These are phyloP conservation scores for Gliomastix tumulicola DNA, from an alignment of 2,329 filamentous ascomycete species.

Conservation along the genomic window DNA sequence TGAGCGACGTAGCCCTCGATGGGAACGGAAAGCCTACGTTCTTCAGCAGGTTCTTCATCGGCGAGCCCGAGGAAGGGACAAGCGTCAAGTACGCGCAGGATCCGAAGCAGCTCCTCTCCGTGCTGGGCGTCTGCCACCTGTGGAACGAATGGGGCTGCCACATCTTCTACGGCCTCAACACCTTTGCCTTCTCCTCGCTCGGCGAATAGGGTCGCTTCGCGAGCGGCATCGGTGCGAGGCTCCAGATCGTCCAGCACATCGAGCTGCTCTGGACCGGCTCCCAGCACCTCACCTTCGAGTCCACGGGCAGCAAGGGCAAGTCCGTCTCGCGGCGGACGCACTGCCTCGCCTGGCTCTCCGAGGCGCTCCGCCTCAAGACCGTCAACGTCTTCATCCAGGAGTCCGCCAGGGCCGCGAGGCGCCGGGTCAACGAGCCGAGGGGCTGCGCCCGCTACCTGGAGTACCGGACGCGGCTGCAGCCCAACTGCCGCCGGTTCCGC, in stretches of 20 bases:
- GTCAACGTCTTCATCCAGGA: conserved; percentile 34
- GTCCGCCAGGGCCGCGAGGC: conserved; percentile 14
- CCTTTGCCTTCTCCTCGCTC: conserved; percentile 44
- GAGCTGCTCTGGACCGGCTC: conserved; percentile 35
- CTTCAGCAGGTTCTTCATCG: conserved; percentile 19
- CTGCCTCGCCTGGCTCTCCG: conserved; percentile 23
- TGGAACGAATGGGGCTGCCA: conserved; percentile 32
- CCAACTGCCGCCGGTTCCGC: conserved; percentile 28
- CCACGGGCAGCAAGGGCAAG: conserved; percentile 5
- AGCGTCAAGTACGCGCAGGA: conserved; percentile 22
- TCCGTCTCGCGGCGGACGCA: conserved; percentile 29
- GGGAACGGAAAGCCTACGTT: conserved; percentile 21
- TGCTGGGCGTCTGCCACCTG: conserved; percentile 29
- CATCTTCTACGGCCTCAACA: conserved; percentile 41
- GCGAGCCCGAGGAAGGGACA: no score
- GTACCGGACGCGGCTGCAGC: conserved; percentile 23
- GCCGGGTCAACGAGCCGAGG: conserved; percentile 26
- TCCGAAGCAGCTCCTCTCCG: conserved; percentile 26
- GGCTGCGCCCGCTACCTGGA: conserved; percentile 14
- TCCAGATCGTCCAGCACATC: conserved; percentile 34
- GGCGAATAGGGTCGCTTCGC: conserved; percentile 43
- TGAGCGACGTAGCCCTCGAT: conserved; percentile 7
- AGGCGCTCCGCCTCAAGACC: conserved; percentile 29
- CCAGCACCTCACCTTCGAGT: conserved; percentile 16
- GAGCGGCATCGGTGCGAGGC: conserved; percentile 28